phyloP scores from a whole-genome alignment of 1,284 basidiomycete genomes.

The Trichosporon ovoides region DNA sequence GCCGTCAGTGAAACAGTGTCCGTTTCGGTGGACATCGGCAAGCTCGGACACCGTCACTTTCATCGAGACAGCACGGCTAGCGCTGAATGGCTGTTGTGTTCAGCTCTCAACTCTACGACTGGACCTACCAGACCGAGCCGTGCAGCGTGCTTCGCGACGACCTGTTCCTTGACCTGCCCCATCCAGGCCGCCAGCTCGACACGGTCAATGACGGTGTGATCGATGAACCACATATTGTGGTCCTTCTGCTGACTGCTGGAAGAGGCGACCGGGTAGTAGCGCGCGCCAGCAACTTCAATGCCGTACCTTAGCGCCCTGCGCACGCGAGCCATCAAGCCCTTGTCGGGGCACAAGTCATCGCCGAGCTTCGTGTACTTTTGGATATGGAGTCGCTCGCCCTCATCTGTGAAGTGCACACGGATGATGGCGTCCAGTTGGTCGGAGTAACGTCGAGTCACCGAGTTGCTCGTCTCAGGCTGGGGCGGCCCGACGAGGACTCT shows the following conservation, averaged over 20 bases:
- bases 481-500: conserved; percentile 44
- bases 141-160: conserved; percentile 46
- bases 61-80: conserved; percentile 35
- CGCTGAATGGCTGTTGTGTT: conserved; percentile 34
- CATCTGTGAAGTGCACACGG: conserved; percentile 46
- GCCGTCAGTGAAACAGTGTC: conserved; percentile 46
- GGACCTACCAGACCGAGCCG: conserved; percentile 41
- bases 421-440: conserved; percentile 42
- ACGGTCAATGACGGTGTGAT: conserved; percentile 32
- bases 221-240: conserved; percentile 47
- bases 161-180: conserved; percentile 41
- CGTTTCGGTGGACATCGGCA: conserved; percentile 22
- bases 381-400: conserved; percentile 43
- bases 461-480: conserved; percentile 46
- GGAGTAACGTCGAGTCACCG: conserved; percentile 39
- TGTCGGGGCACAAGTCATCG: conserved; percentile 26
- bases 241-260: conserved; percentile 47
- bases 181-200: conserved; percentile 38
- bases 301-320: conserved; percentile 43
- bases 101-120: not conserved
- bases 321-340: conserved; percentile 44
- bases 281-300: conserved; percentile 35
- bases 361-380: conserved; percentile 33
- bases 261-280: conserved; percentile 41
- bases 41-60: conserved; percentile 12